phyloP scores from a whole-genome alignment of 2,329 filamentous ascomycete species.

The Colletotrichum sp. region DNA sequence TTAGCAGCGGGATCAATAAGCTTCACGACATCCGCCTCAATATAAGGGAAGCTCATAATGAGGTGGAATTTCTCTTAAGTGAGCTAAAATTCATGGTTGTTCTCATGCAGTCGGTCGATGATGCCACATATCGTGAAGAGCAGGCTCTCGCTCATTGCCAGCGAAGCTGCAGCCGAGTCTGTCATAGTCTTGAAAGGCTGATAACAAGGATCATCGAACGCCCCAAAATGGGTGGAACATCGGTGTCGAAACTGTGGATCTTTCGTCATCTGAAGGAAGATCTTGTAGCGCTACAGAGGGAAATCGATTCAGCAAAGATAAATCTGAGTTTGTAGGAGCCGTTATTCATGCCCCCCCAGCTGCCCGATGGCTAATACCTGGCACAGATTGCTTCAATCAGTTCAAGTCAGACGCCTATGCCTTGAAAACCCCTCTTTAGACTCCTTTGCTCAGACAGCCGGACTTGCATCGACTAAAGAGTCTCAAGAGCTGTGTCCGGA shows the following conservation, averaged over 20 bases:
- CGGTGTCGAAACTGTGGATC: neutral
- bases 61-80: neutral
- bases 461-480: rapidly evolving
- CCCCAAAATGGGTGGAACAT: neutral
- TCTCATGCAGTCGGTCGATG: neutral
- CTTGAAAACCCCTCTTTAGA: rapidly evolving
- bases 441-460: neutral
- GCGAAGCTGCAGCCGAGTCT: neutral
- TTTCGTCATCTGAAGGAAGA: neutral
- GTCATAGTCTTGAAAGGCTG: neutral
- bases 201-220: neutral
- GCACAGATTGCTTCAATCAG: neutral
- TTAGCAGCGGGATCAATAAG: neutral
- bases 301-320: neutral
- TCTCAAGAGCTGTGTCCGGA: rapidly evolving
- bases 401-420: neutral
- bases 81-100: neutral
- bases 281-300: neutral
- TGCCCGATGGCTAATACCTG: rapidly evolving
- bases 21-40: neutral
- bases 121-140: neutral
- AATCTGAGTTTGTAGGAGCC: neutral
- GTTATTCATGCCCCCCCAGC: rapidly evolving
- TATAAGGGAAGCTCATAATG: neutral
- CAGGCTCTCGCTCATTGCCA: neutral